Percentiles rank a stretch among this genome's conserved stretches.
Conservation (phyloP, 345 rosid species). For the Microthlaspi erraticum region DNA sequence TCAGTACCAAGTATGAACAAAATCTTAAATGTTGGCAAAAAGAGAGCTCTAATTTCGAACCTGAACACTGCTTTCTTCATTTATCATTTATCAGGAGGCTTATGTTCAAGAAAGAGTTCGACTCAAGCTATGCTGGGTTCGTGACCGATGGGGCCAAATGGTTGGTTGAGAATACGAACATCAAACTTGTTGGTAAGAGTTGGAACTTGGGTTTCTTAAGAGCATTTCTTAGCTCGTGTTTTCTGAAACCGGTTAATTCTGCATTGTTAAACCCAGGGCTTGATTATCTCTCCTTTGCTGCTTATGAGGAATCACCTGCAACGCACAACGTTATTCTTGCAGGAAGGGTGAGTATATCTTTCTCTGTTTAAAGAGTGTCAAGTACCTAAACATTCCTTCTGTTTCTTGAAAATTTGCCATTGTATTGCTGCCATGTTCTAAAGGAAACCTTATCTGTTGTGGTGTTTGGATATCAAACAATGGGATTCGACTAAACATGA, state of each 20-base stretch:
- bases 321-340: constrained; percentile 42
- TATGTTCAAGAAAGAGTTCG: constrained; percentile 77
- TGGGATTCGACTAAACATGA: too few relatives aligned
- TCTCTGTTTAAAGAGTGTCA: not conserved
- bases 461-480: too few relatives aligned
- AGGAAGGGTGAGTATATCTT: constrained; percentile 39
- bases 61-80: not conserved
- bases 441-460: not conserved
- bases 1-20: not conserved
- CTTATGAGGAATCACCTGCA: constrained; percentile 53
- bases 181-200: constrained; percentile 76
- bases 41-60: not conserved
- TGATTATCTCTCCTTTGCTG: constrained; percentile 83
- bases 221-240: not conserved
- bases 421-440: constrained; percentile 2
- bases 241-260: not conserved
- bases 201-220: not conserved
- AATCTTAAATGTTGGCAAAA: too few relatives aligned
- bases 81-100: constrained; percentile 78
- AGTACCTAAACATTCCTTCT: not conserved
- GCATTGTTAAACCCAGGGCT: constrained; percentile 56
- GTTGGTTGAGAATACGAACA: constrained; percentile 88
- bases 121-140: constrained; percentile 85
- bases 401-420: not conserved
- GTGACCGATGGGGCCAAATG: constrained; percentile 86